Percentiles rank a stretch among this genome's conserved stretches.
These are phyloP conservation scores for Sporothrix brunneoviolacea DNA, from an alignment of 2,329 filamentous ascomycete species.

Conservation along the genomic window DNA sequence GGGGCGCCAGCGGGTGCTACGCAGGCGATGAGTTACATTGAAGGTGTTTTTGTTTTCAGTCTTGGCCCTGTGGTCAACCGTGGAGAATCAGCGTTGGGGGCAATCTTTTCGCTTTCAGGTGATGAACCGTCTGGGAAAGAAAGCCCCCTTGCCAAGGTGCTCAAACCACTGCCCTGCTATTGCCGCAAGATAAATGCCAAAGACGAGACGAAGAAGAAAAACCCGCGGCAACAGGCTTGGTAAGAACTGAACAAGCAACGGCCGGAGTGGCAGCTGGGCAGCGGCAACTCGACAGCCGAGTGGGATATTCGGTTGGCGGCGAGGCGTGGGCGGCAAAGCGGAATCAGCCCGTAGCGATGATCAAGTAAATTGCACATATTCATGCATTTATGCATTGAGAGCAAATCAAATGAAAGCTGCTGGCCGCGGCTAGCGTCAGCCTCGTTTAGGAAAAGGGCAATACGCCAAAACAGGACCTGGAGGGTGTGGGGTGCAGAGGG, in stretches of 20 bases:
- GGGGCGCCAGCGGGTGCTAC: no score
- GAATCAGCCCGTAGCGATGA: constrained; percentile 10
- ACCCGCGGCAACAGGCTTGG: constrained; percentile 10
- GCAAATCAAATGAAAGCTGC: constrained; percentile 6
- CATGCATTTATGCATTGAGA: constrained; percentile 19
- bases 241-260: constrained; percentile 8
- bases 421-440: constrained; percentile 7
- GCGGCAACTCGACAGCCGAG: constrained; percentile 6
- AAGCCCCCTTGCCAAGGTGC: no score
- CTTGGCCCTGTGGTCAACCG: no score
- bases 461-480: neutral
- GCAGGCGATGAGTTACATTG: no score
- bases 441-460: constrained; percentile 1
- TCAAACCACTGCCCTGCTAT: no score
- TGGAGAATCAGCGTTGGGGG: no score
- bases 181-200: no score
- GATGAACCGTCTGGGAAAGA: no score
- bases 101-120: no score
- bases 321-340: neutral
- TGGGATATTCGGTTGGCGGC: neutral
- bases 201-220: no score
- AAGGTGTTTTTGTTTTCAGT: no score
- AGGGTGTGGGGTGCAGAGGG: no score
- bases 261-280: neutral
- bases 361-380: constrained; percentile 17